Evolutionary conservation across 192 early-diverging fungal genomes (phyloP).

Genomic region (Geranomyces michiganensis): DNA sequence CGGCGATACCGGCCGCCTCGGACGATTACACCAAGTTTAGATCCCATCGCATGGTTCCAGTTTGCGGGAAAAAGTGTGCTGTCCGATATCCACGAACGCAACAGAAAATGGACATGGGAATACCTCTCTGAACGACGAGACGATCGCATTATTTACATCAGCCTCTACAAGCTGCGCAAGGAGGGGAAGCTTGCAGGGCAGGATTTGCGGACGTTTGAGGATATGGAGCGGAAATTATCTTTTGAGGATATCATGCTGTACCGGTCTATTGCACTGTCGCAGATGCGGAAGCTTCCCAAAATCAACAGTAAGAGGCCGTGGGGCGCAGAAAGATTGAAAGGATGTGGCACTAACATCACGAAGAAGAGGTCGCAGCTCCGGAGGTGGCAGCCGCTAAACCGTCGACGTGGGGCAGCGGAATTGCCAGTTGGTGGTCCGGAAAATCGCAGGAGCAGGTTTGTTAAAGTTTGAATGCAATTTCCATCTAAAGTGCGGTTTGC

Average conservation of each 20-base stretch:
- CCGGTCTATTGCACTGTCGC: conserved; percentile 71
- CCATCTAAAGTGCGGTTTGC: too few species aligned
- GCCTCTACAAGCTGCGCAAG: conserved; percentile 69
- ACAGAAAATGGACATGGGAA: conserved; percentile 82
- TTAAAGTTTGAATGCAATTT: too few species aligned
- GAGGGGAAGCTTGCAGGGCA: conserved; percentile 42
- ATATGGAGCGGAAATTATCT: conserved; percentile 74
- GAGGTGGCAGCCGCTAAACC: conserved; percentile 41
- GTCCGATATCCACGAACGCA: conserved; percentile 84
- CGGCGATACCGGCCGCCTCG: conserved; percentile 81
- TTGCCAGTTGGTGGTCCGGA: conserved; percentile 49
- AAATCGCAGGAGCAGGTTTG: conserved; percentile 18
- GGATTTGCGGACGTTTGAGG: conserved; percentile 49
- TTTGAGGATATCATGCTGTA: conserved; percentile 92
- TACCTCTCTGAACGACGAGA: conserved; percentile 80
- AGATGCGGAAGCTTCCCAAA: conserved; percentile 56
- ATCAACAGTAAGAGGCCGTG: neutral
- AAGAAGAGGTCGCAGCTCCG: neutral
- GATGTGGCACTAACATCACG: neutral
- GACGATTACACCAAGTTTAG: conserved; percentile 76
- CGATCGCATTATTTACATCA: conserved; percentile 75
- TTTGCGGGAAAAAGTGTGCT: conserved; percentile 71
- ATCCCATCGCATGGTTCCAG: conserved; percentile 83
- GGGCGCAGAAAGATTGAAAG: neutral
- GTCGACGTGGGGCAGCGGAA: conserved; percentile 49